Evolutionary conservation across 306 rosid genomes (phyloP).

Genomic region (Senna siamea): DNA sequence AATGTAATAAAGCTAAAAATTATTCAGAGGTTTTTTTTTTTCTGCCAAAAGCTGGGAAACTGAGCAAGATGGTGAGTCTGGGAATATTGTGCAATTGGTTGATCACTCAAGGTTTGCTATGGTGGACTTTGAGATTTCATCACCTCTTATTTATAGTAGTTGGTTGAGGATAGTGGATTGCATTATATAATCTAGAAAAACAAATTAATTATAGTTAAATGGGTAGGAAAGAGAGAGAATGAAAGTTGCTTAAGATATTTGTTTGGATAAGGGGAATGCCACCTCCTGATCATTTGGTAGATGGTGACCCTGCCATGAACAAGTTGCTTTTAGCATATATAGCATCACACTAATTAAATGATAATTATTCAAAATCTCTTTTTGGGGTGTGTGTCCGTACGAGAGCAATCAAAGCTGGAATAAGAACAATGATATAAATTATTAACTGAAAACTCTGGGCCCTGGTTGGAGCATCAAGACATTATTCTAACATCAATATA

Average conservation of each 20-base stretch:
- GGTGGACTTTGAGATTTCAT: conserved; percentile 57
- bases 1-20: too few species aligned
- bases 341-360: conserved; percentile 44
- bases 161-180: conserved; percentile 45
- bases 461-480: conserved; percentile 50
- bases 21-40: too few species aligned
- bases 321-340: conserved; percentile 60
- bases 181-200: conserved; percentile 45
- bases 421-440: conserved; percentile 51
- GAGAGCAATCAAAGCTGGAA: conserved; percentile 44
- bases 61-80: conserved; percentile 1
- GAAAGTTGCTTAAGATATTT: conserved; percentile 67
- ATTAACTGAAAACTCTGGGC: conserved; percentile 56
- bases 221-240: conserved; percentile 52
- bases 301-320: conserved; percentile 59
- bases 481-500: conserved; percentile 35
- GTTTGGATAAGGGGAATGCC: conserved; percentile 85
- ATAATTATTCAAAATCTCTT: conserved; percentile 43
- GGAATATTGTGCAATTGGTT: conserved; percentile 33
- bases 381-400: conserved; percentile 37
- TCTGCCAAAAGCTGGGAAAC: background rate
- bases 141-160: conserved; percentile 72
- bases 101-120: conserved; percentile 50
- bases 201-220: conserved; percentile 37
- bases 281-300: conserved; percentile 60